A percentile compares a stretch with the other conserved stretches of the same genome.
Conservation (phyloP, 192 early-diverging fungal species). For the Oehlia diaphana region DNA sequence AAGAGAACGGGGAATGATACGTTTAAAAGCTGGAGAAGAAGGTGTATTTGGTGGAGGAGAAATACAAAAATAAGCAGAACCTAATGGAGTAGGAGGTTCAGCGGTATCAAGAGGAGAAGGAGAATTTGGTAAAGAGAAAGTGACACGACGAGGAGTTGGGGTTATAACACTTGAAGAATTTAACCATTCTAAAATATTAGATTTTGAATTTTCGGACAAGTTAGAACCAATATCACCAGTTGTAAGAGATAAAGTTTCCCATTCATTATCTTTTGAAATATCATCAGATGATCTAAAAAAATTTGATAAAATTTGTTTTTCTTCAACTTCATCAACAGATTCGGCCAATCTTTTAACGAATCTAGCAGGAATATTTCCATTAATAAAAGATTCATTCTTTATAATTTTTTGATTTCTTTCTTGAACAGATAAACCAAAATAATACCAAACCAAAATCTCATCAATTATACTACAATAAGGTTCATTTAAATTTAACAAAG, state of each 20-base stretch:
- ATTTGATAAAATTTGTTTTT: constrained; percentile 9
- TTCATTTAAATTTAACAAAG: constrained; percentile 21
- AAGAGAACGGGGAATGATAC: neutral
- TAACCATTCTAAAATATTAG: constrained; percentile 11
- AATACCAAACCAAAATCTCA: constrained; percentile 26
- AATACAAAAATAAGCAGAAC: constrained; percentile 16
- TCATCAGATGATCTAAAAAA: constrained; percentile 3
- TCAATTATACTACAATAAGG: constrained; percentile 17
- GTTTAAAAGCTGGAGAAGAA: neutral
- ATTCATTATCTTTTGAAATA: neutral
- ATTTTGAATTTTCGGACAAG: neutral
- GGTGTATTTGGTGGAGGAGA: neutral
- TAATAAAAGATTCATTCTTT: constrained; percentile 1
- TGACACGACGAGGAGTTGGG: neutral
- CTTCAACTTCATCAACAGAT: constrained; percentile 4
- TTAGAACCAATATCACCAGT: neutral
- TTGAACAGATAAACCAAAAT: constrained; percentile 13
- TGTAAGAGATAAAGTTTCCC: neutral
- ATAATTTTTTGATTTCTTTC: constrained; percentile 12
- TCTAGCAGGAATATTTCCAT: constrained; percentile 7
- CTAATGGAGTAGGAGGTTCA: constrained; percentile 23
- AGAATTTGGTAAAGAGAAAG: neutral
- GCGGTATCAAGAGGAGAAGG: constrained; percentile 22
- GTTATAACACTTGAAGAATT: neutral
- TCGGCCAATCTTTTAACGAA: constrained; percentile 19